These are phyloP conservation scores for Limtongia smithiae DNA, from an alignment of 805 yeast species.

Conservation along the genomic window DNA sequence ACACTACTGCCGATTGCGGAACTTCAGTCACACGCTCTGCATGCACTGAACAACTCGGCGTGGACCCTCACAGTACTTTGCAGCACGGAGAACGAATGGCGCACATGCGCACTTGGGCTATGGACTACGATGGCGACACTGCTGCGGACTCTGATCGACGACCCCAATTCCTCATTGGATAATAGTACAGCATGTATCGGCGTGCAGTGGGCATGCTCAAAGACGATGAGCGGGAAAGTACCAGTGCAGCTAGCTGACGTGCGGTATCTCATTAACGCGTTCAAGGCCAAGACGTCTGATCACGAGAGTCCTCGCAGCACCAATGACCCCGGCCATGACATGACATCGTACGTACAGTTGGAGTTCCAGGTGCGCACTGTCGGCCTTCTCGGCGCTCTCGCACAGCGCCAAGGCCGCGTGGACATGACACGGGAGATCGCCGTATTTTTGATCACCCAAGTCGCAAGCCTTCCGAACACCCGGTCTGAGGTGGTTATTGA, in stretches of 20 bases:
- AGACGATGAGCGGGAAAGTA: conserved; percentile 34
- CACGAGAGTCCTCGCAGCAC: background rate
- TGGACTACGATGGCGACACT: conserved; percentile 29
- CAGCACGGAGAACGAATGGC: conserved; percentile 43
- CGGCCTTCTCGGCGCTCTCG: conserved; percentile 54
- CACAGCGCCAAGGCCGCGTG: conserved; percentile 45
- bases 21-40: conserved; percentile 54
- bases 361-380: conserved; percentile 47
- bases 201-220: conserved; percentile 45
- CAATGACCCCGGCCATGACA: background rate
- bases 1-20: conserved; percentile 43
- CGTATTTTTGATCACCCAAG: conserved; percentile 42
- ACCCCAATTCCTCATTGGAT: background rate
- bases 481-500: conserved; percentile 51
- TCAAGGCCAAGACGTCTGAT: background rate
- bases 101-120: conserved; percentile 30
- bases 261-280: conserved; percentile 6
- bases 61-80: conserved; percentile 50
- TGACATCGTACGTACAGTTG: background rate
- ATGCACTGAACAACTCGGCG: conserved; percentile 66
- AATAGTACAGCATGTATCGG: conserved; percentile 40
- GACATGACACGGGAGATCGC: conserved; percentile 47
- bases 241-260: conserved; percentile 29
- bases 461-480: conserved; percentile 34
- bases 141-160: conserved; percentile 22